Conservation (phyloP, 306 rosid genomes). For the Fagus sylvatica region DNA sequence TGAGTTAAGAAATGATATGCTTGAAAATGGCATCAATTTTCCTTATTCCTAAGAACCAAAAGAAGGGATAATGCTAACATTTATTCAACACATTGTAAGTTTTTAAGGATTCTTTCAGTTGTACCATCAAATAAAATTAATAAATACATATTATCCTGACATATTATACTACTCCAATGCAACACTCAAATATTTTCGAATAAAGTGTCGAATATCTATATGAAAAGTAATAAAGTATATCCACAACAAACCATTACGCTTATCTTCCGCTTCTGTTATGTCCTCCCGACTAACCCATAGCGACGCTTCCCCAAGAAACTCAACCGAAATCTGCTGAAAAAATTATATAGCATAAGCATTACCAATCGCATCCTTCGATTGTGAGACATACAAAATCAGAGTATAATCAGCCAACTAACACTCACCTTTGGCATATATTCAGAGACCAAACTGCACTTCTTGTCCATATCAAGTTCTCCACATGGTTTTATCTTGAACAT, state of each 20-base stretch:
- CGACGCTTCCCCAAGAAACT: slow-evolving; percentile 63
- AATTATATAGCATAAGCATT: background rate
- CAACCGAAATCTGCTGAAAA: slow-evolving; percentile 52
- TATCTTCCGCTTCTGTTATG: slow-evolving; percentile 19
- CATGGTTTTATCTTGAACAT: slow-evolving; percentile 55
- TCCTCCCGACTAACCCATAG: slow-evolving; percentile 33
- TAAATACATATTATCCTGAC: no score
- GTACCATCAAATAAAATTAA: no score
- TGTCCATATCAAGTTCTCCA: slow-evolving; percentile 52
- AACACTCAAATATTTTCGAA: no score
- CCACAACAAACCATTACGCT: background rate
- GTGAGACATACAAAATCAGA: slow-evolving; percentile 7
- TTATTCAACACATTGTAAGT: background rate
- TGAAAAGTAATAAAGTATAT: background rate
- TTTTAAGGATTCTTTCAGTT: no score
- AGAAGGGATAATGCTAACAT: background rate
- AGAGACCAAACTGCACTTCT: slow-evolving; percentile 58
- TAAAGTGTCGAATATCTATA: background rate
- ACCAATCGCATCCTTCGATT: background rate
- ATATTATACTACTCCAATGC: no score
- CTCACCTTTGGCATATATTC: slow-evolving; percentile 53
- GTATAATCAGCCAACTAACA: background rate
- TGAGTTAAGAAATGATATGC: background rate
- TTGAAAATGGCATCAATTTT: background rate
- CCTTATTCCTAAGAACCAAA: background rate